Conservation (phyloP, 148 eudicot species). For the Beta vulgaris region DNA sequence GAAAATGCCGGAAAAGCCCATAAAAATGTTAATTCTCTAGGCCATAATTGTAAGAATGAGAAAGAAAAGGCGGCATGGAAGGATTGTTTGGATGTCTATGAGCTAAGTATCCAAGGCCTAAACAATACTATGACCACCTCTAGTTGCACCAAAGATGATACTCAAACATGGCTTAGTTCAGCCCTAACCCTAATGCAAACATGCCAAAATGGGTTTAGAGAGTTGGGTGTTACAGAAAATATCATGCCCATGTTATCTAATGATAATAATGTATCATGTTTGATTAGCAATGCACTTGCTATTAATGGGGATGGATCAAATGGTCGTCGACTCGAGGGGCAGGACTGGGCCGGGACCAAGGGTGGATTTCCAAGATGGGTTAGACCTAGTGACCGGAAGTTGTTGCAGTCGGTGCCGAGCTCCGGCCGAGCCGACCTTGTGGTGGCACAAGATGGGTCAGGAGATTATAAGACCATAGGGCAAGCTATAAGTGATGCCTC, state of each 20-base stretch:
- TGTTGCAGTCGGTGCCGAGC: slow-evolving; percentile 37
- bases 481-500: slow-evolving; percentile 57
- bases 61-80: slow-evolving; percentile 59
- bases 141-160: slow-evolving; percentile 32
- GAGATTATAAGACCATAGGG: slow-evolving; percentile 43
- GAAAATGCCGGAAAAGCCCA: slow-evolving; percentile 36
- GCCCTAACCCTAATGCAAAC: slow-evolving; percentile 68
- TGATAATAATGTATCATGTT: slow-evolving; percentile 45
- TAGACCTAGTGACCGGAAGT: slow-evolving; percentile 39
- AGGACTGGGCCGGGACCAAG: slow-evolving; percentile 11
- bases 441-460: slow-evolving; percentile 88
- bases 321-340: neutral
- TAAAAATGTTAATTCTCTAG: slow-evolving; percentile 26
- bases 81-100: slow-evolving; percentile 68
- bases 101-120: slow-evolving; percentile 41
- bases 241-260: slow-evolving; percentile 32
- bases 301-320: slow-evolving; percentile 34
- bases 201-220: slow-evolving; percentile 52
- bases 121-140: slow-evolving; percentile 38
- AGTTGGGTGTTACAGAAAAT: slow-evolving; percentile 37
- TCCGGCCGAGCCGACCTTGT: slow-evolving; percentile 36
- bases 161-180: slow-evolving; percentile 77
- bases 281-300: slow-evolving; percentile 63
- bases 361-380: slow-evolving; percentile 61
- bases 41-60: slow-evolving; percentile 31